phyloP scores from a whole-genome alignment of 2,329 filamentous ascomycete genomes.

The Arthroderma sp. region DNA sequence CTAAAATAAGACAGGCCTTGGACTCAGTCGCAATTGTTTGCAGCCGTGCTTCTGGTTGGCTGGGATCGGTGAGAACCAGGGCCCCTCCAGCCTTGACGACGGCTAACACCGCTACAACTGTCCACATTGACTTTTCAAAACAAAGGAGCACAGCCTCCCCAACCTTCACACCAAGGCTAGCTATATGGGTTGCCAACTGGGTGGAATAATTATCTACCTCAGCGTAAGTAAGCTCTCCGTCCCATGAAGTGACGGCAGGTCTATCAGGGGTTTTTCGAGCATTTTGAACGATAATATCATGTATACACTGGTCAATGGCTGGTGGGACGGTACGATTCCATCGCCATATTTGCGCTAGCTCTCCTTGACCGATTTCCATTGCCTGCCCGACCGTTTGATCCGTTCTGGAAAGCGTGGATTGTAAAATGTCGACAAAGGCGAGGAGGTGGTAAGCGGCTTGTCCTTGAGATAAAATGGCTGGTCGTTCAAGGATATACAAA shows the following conservation, averaged over 20 bases:
- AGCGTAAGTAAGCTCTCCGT: constrained; percentile 17
- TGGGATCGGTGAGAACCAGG: constrained; percentile 19
- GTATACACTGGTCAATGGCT: constrained; percentile 10
- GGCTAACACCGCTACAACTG: constrained; percentile 17
- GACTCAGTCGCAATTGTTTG: constrained; percentile 14
- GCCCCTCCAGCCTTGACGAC: constrained; percentile 19
- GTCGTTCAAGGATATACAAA: neutral
- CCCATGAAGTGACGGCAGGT: constrained; percentile 18
- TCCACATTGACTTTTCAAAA: constrained; percentile 22
- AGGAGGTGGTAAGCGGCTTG: neutral
- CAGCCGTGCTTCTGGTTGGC: constrained; percentile 21
- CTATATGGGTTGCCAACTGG: constrained; percentile 17
- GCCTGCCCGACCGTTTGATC: constrained; percentile 7
- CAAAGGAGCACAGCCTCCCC: constrained; percentile 15
- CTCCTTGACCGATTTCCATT: constrained; percentile 5
- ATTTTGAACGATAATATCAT: constrained; percentile 10
- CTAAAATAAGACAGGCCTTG: constrained; percentile 9
- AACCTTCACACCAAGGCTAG: constrained; percentile 19
- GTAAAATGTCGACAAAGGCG: constrained; percentile 9
- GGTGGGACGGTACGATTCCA: constrained; percentile 14
- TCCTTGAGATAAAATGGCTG: neutral
- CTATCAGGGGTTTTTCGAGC: constrained; percentile 4
- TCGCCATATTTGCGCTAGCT: constrained; percentile 15
- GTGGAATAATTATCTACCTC: constrained; percentile 21
- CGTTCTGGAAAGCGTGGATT: constrained; percentile 4